Conservation (phyloP, 306 rosid genomes). For the Morella rubra region DNA sequence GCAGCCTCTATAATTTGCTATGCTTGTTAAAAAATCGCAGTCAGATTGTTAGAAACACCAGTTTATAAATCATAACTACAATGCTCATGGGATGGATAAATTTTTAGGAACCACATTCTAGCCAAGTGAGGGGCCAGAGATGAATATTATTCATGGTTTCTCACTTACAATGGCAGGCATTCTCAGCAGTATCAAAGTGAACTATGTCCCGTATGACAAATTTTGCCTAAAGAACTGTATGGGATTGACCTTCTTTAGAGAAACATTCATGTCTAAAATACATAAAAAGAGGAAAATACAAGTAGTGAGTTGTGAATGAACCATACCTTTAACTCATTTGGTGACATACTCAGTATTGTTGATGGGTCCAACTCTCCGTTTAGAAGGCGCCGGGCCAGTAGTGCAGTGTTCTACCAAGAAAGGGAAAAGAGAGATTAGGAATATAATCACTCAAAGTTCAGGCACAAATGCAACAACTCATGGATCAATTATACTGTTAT, state of each 20-base stretch:
- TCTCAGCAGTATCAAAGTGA: not conserved
- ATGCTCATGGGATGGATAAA: not conserved
- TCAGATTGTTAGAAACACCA: not conserved
- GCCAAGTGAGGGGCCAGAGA: not conserved
- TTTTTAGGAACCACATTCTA: not conserved
- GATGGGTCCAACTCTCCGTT: conserved; percentile 85
- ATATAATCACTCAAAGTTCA: not conserved
- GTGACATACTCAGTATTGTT: conserved; percentile 79
- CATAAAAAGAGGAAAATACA: not conserved
- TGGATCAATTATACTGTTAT: not conserved
- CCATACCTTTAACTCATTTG: conserved; percentile 85
- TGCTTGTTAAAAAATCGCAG: not conserved
- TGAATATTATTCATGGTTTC: not conserved
- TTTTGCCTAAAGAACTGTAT: not conserved
- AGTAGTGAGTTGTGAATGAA: conserved; percentile 6
- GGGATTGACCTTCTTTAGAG: not conserved
- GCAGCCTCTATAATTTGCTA: not conserved
- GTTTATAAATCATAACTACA: not conserved
- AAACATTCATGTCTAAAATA: not conserved
- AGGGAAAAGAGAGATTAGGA: not conserved
- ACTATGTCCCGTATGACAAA: not conserved
- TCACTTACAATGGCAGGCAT: not conserved
- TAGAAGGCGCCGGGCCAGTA: conserved; percentile 66
- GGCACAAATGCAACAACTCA: not conserved
- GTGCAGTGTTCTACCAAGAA: conserved; percentile 53